Base-by-base conservation (phyloP, 768 basidiomycete genomes). In the Xerocomellus amylosporus region DNA sequence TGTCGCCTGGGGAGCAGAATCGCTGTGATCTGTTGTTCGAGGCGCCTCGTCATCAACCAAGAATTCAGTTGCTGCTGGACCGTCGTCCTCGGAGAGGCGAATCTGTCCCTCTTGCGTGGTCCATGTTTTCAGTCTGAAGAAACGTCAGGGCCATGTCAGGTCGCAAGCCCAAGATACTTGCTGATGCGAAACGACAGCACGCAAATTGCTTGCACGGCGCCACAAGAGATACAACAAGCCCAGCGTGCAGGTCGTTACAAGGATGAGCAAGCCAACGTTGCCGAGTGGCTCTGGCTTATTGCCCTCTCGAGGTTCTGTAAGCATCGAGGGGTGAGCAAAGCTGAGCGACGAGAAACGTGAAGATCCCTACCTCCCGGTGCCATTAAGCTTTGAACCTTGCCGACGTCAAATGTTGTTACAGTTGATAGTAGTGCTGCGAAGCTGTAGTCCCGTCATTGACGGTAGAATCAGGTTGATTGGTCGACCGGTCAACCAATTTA, bases 1-100 rank as follows among this genome's bases (percentile, higher is more conserved):
- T 0, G 54, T 59, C 10, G 53, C 62, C 31, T 55, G 61, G 17
- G 58, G 51, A 10, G 70, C 49, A 13, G 63, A 61, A 31, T 71
- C 66, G 36, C 59, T 58, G 54, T 63, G 66, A 24, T 64, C 59
- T 26, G 69, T 72, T 30, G 76, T 69, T 33, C 77, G 79, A 13
- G 80, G 55, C 22, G 62, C 67, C 17, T 77, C 84, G 43, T 84
- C 83, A 44, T 81, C 77, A 31, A 81, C 78, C 45, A 89, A 60
- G 56, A 88, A 88, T 50, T 84, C 83, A 15, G 75, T 73, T n/a
- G 85, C 79, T n/a, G 86, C 77, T 13, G 87, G 87, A 0, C 85
- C 84, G 49, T 88, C 85, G 58, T 89, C 87, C 62, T 81, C 77
- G 44, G 85, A 87, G 20, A 89, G 75, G 9, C 87, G 79, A 51